These are phyloP conservation scores for Ustilago xerochloae DNA, from an alignment of 1,284 basidiomycete genomes.

Conservation along the genomic window DNA sequence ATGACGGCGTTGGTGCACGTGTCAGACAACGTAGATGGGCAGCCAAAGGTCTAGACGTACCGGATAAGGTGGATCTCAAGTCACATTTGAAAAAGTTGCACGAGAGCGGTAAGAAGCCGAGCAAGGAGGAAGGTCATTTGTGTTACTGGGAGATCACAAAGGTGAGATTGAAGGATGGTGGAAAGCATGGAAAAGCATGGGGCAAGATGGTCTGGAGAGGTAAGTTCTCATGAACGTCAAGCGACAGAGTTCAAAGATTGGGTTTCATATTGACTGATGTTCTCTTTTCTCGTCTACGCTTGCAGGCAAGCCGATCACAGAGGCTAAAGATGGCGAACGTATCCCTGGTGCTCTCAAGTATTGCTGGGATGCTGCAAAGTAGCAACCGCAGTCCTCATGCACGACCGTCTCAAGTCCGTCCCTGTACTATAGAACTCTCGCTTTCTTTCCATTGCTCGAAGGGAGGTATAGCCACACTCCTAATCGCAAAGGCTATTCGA, in stretches of 20 bases:
- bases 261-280: not conserved
- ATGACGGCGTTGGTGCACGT: slow-evolving; percentile 41
- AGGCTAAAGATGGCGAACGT: slow-evolving; percentile 28
- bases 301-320: slow-evolving; percentile 46
- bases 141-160: slow-evolving; percentile 57
- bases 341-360: slow-evolving; percentile 55
- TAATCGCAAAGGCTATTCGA: too few relatives aligned
- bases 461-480: too few relatives aligned
- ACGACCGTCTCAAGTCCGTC: not conserved
- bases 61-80: slow-evolving; percentile 17
- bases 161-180: slow-evolving; percentile 50
- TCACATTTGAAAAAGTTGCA: slow-evolving; percentile 16
- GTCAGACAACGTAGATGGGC: slow-evolving; percentile 49
- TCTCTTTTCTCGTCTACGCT: not conserved
- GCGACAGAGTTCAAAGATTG: not conserved
- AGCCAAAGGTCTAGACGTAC: slow-evolving; percentile 47
- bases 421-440: slow-evolving; percentile 21
- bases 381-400: not conserved
- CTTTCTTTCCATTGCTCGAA: not conserved
- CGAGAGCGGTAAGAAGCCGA: not conserved
- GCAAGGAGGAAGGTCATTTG: slow-evolving; percentile 23
- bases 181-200: slow-evolving; percentile 58
- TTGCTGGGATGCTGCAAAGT: slow-evolving; percentile 38
- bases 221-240: slow-evolving; percentile 18
- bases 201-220: slow-evolving; percentile 55